phyloP scores from a whole-genome alignment of 495 filamentous ascomycete genomes.

The Podospora didyma region DNA sequence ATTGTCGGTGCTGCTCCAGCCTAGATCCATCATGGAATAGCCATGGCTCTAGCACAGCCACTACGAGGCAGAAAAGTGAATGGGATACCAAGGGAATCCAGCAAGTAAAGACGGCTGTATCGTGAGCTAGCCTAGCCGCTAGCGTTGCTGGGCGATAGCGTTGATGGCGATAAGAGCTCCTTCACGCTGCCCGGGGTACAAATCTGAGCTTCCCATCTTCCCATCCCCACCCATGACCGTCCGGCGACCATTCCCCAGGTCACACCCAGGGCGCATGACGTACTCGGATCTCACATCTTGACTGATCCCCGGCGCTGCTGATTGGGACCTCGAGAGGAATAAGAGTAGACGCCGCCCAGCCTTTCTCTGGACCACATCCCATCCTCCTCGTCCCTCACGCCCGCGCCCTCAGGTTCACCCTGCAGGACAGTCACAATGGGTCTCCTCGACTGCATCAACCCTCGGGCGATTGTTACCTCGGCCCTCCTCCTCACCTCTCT shows the following conservation, averaged over 20 bases:
- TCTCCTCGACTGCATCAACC: constrained; percentile 19
- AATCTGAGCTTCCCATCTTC: neutral
- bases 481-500: constrained; percentile 16
- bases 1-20: no score
- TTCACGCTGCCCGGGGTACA: no score
- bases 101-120: no score
- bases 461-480: constrained; percentile 18
- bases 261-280: no score
- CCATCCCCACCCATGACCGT: neutral
- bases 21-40: no score
- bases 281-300: neutral
- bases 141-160: no score
- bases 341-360: neutral
- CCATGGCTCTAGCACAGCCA: no score
- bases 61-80: no score
- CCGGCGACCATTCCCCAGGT: neutral
- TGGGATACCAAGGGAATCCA: no score
- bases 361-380: neutral
- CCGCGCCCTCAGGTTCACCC: no score
- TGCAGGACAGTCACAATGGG: constrained; percentile 13
- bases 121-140: no score
- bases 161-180: no score
- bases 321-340: neutral
- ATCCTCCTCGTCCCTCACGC: neutral
- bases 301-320: neutral